Evolutionary conservation across 1,284 basidiomycete species (phyloP), one percentile per base, ranked within the genome.

Genomic region (Trichosporon sp.): DNA sequence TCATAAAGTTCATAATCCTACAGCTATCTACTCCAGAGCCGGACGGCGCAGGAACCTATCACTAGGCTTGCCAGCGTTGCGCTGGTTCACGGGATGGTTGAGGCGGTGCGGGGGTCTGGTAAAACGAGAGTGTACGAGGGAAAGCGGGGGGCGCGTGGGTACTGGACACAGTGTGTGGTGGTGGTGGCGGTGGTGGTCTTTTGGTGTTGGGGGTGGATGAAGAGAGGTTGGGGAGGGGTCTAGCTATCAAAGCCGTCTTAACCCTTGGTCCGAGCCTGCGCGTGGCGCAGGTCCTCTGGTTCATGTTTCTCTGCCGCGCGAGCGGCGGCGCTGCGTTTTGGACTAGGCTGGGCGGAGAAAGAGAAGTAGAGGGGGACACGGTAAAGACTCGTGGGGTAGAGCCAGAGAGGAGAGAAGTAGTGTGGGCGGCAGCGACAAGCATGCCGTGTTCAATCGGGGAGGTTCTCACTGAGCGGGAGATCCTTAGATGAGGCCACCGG

Each of bases 31-130:
- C 6, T 29, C 56, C 72, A 71, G 70, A 53, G 62, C 67, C 53
- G 53, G 71, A 72, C 70, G 75, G 73, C 76, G 73, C 76, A 80
- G 75, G 81, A 83, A 82, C 82, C 82, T 83, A 83, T 83, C 82
- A 76, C 82, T 82, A 81, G 82, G 82, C 81, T 74, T 69, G 65
- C 66, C 69, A 60, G 42, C 34, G 34, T 29, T 38, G 58, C 58
- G 56, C 66, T 65, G 63, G 44, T 29, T 77, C 73, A 78, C 82
- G 82, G 82, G 82, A 83, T 83, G 82, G 81, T 81, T 83, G 82
- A 83, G 82, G 82, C 82, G 82, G 82, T 79, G 68, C 56, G 66
- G 66, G 53, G 53, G 47, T 60, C 51, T 69, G 63, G 35, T 38
- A n/a, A 29, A 60, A 60, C 56, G 56, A 51, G 58, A 65, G 34